Evolutionary conservation across 805 yeast species (phyloP), one percentile per base, ranked within the genome.

Genomic region (Spathaspora gorwiae): DNA sequence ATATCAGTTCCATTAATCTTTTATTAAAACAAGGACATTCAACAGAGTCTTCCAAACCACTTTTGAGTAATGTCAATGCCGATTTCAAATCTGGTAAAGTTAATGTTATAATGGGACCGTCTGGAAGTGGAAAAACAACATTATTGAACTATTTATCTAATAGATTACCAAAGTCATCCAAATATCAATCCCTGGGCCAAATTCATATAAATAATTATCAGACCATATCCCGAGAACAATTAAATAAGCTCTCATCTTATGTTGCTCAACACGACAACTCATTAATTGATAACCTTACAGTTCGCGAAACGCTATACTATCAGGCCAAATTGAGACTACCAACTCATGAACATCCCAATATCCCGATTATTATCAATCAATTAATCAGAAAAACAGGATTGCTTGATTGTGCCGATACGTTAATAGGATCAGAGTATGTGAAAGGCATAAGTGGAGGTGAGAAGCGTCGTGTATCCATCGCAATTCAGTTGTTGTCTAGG

Each of bases 241-340:
- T 71, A 32, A 52, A 65, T 7, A 54, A 53, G 36, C 56, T 67
- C 6, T 75, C 92, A 42, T 87, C 92, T 0, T 88, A 84, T 62
- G 96, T 88, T 15, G 78, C 87, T 6, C 96, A 88, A 57, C 87
- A 84, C 52, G 96, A 88, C 57, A 83, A 80, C 49, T 81, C 86
- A 34, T 66, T 88, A 43, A 65, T 87, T 35, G 78, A 92, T 1
- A 72, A 81, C 7, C 66, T 88, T 44, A 87, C 96, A 0, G 96
- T 89, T 2, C 61, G 82, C 41, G 96, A 88, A 62, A 87, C 95
- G 0, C 64, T 88, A 19, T 70, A 72, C 45, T 86, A 72, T 64
- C 89, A 90, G 30, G 95, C 95, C 0, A 74, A 68, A 37, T 62
- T 89, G 39, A 67, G 96, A 48, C 62, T 87, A 12, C 81, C 87